These are phyloP conservation scores for Podila minutissima DNA, from an alignment of 192 early-diverging fungal genomes.

Conservation along the genomic window DNA sequence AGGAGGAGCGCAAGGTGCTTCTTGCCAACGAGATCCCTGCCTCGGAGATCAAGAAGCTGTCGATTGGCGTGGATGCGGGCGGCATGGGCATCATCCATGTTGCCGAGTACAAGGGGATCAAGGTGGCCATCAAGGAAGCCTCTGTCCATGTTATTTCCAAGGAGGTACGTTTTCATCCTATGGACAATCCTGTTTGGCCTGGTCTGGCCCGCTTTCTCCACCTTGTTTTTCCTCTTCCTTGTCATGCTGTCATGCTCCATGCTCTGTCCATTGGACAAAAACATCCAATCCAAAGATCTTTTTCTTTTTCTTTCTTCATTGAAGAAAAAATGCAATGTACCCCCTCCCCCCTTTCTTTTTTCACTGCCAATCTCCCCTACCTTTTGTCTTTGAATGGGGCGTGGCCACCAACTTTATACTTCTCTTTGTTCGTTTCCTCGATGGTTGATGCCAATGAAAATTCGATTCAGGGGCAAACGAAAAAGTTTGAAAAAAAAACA, in stretches of 20 bases:
- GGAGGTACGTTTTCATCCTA: slow-evolving; percentile 17
- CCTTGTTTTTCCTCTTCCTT: neutral
- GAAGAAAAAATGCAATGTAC: too few species aligned
- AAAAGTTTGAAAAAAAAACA: too few species aligned
- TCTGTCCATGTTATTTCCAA: slow-evolving; percentile 27
- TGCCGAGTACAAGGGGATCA: slow-evolving; percentile 39
- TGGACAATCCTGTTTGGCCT: neutral
- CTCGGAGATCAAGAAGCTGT: slow-evolving; percentile 35
- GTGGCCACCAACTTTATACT: too few species aligned
- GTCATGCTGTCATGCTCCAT: neutral
- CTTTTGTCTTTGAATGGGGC: too few species aligned
- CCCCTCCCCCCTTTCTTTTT: too few species aligned
- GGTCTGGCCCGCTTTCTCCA: too few species aligned
- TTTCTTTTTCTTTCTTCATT: neutral
- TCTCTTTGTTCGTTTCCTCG: too few species aligned
- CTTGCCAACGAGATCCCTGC: slow-evolving; percentile 27
- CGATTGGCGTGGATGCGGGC: slow-evolving; percentile 43
- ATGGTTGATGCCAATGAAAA: too few species aligned
- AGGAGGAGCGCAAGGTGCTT: slow-evolving; percentile 20
- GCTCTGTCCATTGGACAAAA: too few species aligned
- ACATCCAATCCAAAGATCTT: neutral
- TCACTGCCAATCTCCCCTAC: too few species aligned
- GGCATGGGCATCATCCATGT: slow-evolving; percentile 46
- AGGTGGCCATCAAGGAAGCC: slow-evolving; percentile 48
- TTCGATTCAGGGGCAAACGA: too few species aligned